Evolutionary conservation across 2,329 filamentous ascomycete species (phyloP).

Genomic region (Alternaria dauci): DNA sequence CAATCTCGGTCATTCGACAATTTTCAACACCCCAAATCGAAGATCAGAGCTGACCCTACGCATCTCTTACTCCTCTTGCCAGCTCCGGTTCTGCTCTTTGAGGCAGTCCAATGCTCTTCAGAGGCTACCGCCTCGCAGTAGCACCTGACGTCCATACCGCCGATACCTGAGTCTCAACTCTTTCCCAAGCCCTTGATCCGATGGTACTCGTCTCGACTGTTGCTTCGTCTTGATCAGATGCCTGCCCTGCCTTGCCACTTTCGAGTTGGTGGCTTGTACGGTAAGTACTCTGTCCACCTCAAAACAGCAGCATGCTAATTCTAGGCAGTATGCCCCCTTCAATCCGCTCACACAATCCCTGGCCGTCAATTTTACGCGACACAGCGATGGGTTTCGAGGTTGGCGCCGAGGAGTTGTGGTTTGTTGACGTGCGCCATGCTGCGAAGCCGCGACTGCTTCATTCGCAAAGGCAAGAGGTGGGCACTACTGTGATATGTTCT

Average conservation of each 20-base stretch:
- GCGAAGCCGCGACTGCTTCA: background rate
- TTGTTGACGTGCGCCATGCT: background rate
- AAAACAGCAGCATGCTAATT: background rate
- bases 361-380: background rate
- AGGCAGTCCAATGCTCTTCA: background rate
- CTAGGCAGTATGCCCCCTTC: background rate
- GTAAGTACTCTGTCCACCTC: background rate
- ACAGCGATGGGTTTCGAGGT: background rate
- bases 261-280: background rate
- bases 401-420: background rate
- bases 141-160: background rate
- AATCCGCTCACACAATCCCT: background rate
- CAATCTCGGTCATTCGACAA: background rate
- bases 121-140: background rate
- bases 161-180: background rate
- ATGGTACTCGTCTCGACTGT: background rate
- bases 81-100: background rate
- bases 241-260: background rate
- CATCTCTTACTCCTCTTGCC: background rate
- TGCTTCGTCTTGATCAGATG: background rate
- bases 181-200: background rate
- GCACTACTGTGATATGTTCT: background rate
- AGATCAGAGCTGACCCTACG: background rate
- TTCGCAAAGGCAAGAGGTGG: background rate
- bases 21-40: background rate